A percentile compares a stretch with the other conserved stretches of the same genome.
phyloP scores from a whole-genome alignment of 805 yeast species.

The Candida morakotiae region DNA sequence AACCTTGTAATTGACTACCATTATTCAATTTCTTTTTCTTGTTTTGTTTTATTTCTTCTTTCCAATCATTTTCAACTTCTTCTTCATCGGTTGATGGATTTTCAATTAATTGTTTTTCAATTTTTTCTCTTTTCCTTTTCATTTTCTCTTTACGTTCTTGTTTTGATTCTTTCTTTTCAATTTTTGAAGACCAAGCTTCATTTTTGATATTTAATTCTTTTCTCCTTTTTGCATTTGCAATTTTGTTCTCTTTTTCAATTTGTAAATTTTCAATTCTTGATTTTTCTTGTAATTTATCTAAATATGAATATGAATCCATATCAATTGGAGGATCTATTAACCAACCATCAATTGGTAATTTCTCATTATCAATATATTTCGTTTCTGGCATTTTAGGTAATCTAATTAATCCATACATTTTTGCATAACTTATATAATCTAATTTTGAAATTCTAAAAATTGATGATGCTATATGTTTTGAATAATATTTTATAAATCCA shows the following conservation, averaged over 20 bases:
- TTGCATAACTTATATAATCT: slow-evolving; percentile 70
- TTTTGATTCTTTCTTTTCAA: slow-evolving; percentile 57
- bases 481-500: slow-evolving; percentile 76
- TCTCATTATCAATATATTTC: slow-evolving; percentile 40
- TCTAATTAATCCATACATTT: slow-evolving; percentile 73
- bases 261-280: slow-evolving; percentile 57
- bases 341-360: slow-evolving; percentile 74
- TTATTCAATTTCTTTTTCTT: slow-evolving; percentile 55
- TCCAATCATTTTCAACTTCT: slow-evolving; percentile 76
- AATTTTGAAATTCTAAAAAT: slow-evolving; percentile 73
- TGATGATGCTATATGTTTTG: slow-evolving; percentile 84
- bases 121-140: slow-evolving; percentile 62
- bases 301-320: slow-evolving; percentile 63
- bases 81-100: slow-evolving; percentile 44
- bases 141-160: slow-evolving; percentile 63
- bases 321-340: slow-evolving; percentile 52
- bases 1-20: slow-evolving; percentile 44
- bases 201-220: slow-evolving; percentile 48
- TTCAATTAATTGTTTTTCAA: slow-evolving; percentile 49
- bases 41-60: slow-evolving; percentile 63
- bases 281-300: slow-evolving; percentile 60
- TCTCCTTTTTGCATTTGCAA: slow-evolving; percentile 38
- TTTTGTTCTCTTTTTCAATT: slow-evolving; percentile 35
- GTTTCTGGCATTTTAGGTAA: slow-evolving; percentile 95
- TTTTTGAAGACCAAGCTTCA: slow-evolving; percentile 77